Conservation (phyloP, 148 eudicot species). For the Dysphania ambrosioides region DNA sequence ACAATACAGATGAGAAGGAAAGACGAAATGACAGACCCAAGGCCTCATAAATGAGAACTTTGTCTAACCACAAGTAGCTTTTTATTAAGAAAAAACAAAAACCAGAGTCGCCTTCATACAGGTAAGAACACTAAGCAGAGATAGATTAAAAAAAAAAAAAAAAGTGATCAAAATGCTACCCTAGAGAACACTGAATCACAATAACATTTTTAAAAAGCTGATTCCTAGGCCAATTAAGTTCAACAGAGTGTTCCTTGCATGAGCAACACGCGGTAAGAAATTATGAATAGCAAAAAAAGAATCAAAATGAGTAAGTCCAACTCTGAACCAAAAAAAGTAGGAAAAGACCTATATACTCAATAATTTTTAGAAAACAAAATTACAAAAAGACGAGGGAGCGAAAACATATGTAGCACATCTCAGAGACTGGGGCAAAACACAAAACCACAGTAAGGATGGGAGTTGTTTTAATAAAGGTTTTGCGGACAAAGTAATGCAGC, state of each 20-base stretch:
- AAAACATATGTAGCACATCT: background rate
- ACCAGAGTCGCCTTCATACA: background rate
- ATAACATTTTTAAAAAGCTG: background rate
- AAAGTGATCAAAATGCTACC: background rate
- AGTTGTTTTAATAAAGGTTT: too few species aligned
- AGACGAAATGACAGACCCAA: too few species aligned
- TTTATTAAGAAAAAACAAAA: too few species aligned
- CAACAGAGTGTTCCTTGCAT: background rate
- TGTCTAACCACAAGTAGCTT: background rate
- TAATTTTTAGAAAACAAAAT: too few species aligned
- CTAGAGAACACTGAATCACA: background rate
- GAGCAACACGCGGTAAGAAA: background rate
- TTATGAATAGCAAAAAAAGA: background rate
- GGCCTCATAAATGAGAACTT: background rate
- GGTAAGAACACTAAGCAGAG: background rate
- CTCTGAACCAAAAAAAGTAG: too few species aligned
- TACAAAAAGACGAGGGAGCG: too few species aligned
- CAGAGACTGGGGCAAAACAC: too few species aligned
- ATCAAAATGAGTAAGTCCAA: too few species aligned
- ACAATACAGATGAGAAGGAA: background rate
- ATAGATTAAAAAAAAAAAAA: too few species aligned
- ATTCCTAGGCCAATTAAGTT: background rate
- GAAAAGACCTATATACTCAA: too few species aligned
- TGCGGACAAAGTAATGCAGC: too few species aligned
- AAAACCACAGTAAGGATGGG: too few species aligned